These are phyloP conservation scores for Parachlorella kessleri DNA, from an alignment of 139 green algal genomes.

Conservation along the genomic window DNA sequence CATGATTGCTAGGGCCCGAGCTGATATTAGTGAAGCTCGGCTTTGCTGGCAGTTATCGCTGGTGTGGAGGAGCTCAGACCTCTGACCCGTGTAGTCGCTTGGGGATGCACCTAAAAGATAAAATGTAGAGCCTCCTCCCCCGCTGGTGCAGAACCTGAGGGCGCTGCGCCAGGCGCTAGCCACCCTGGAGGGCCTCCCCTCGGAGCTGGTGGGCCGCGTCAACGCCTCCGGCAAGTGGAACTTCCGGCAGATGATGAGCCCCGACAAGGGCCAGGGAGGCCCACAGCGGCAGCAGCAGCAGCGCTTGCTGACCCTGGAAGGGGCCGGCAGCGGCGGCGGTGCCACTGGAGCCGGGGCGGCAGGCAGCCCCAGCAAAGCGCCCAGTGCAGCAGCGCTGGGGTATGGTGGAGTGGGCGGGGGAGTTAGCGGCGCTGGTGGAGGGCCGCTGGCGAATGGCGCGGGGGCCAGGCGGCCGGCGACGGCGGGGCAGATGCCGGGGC, in stretches of 20 bases:
- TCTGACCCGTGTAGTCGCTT: too few relatives aligned
- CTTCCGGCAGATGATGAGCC: slow-evolving; percentile 20
- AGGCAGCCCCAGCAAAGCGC: neutral
- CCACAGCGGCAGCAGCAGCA: neutral
- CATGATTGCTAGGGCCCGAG: too few relatives aligned
- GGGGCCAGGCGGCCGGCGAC: too few relatives aligned
- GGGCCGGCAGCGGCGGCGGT: neutral
- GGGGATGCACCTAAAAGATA: too few relatives aligned
- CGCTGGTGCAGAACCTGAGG: slow-evolving; percentile 21
- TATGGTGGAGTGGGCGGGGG: too few relatives aligned
- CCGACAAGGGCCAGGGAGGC: neutral
- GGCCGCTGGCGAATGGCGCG: too few relatives aligned
- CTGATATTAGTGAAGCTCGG: too few relatives aligned
- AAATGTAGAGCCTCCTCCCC: too few relatives aligned
- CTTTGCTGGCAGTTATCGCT: too few relatives aligned
- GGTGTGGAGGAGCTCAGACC: too few relatives aligned
- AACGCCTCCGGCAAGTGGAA: slow-evolving; percentile 16
- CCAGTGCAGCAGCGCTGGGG: neutral
- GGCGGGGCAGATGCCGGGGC: too few relatives aligned
- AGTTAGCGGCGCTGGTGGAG: too few relatives aligned
- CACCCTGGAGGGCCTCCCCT: slow-evolving; percentile 62
- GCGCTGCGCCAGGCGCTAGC: slow-evolving; percentile 51
- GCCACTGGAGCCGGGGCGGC: neutral
- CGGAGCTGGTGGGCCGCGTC: slow-evolving; percentile 41
- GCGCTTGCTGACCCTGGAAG: neutral